Percentiles rank a stretch among this genome's conserved stretches.
phyloP scores from a whole-genome alignment of 148 eudicot genomes.

The Heliosperma pusillum region DNA sequence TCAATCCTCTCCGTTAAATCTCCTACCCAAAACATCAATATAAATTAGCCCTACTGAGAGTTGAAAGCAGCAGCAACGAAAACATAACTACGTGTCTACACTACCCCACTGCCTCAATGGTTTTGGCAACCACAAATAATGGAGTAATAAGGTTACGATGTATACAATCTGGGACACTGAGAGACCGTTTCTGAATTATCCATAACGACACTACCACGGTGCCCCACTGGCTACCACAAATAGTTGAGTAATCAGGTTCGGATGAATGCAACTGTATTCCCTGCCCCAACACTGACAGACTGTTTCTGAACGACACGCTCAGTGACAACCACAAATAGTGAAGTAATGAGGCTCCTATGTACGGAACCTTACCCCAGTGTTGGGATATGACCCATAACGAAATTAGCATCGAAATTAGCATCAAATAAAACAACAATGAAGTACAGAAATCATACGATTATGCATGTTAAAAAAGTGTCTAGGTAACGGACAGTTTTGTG shows the following conservation, averaged over 20 bases:
- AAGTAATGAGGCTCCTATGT: no score
- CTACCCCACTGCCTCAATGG: neutral
- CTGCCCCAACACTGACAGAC: no score
- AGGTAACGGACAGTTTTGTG: constrained; percentile 21
- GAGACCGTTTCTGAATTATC: no score
- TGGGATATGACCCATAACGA: no score
- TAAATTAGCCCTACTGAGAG: constrained; percentile 6
- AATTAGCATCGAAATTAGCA: neutral
- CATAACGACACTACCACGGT: no score
- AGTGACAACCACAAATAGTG: no score
- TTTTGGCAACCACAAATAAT: neutral
- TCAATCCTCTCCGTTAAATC: constrained; percentile 19
- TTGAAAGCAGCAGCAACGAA: neutral
- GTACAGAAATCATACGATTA: constrained; percentile 9
- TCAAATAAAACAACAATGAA: neutral
- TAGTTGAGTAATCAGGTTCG: no score
- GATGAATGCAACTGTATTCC: no score
- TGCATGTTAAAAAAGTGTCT: neutral
- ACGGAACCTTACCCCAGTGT: no score
- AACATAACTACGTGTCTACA: neutral
- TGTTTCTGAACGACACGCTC: no score
- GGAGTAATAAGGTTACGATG: neutral
- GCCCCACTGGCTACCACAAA: no score
- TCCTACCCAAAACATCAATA: neutral
- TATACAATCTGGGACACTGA: no score